phyloP scores from a whole-genome alignment of 371 early-diverging fungal genomes.

The Mortierella polycephala region DNA sequence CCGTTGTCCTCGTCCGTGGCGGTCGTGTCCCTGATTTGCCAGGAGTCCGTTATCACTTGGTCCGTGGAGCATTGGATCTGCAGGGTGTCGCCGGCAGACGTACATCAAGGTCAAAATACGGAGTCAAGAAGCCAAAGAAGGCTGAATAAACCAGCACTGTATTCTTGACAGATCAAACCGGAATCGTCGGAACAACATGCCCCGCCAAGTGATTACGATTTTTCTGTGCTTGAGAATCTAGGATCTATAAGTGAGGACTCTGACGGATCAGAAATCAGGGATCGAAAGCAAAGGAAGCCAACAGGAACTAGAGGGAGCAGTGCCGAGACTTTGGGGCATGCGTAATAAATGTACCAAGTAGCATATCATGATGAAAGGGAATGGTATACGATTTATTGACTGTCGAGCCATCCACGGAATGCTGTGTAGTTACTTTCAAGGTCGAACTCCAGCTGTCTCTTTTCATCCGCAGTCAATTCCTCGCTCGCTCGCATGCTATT shows the following conservation, averaged over 20 bases:
- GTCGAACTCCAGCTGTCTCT: constrained; percentile 93
- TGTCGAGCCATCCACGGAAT: constrained; percentile 67
- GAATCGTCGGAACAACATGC: not conserved
- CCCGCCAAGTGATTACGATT: too few species aligned
- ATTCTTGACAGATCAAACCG: not conserved
- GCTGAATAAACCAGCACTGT: constrained; percentile 25
- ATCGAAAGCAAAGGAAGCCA: too few species aligned
- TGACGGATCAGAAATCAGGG: too few species aligned
- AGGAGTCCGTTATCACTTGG: constrained; percentile 96
- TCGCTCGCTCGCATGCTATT: constrained; percentile 94
- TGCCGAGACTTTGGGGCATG: too few species aligned
- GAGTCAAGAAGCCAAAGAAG: constrained; percentile 83
- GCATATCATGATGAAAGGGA: too few species aligned
- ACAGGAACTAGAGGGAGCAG: too few species aligned
- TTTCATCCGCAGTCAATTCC: constrained; percentile 87
- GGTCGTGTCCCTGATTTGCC: constrained; percentile 96
- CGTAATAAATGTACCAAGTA: too few species aligned
- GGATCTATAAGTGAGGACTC: too few species aligned
- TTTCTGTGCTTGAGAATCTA: too few species aligned
- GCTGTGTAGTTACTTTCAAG: constrained; percentile 81
- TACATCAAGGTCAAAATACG: constrained; percentile 93
- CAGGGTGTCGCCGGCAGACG: constrained; percentile 92
- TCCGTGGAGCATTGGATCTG: constrained; percentile 94
- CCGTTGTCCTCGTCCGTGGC: constrained; percentile 94
- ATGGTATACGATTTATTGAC: constrained; percentile 10